Evolutionary conservation across 2,329 filamentous ascomycete genomes (phyloP).

Genomic region (Cytospora piceicola): DNA sequence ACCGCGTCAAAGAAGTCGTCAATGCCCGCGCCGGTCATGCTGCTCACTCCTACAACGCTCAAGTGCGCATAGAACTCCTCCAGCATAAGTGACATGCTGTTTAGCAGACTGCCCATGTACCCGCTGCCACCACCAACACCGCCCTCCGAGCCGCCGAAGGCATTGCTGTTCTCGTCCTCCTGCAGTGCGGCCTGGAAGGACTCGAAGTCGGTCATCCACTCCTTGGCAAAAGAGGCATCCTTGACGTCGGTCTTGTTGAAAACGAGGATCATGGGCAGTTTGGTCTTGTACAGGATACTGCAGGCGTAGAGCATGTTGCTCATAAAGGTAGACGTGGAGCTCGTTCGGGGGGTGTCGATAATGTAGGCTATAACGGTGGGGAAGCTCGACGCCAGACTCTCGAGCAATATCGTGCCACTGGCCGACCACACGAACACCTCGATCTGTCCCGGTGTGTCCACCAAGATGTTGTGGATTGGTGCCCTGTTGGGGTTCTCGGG

Average conservation of each 20-base stretch:
- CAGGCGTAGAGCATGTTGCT: conserved; percentile 99
- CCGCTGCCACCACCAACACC: conserved; percentile 72
- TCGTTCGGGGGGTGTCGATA: conserved; percentile 92
- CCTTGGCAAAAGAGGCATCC: conserved; percentile 86
- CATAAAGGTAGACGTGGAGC: conserved; percentile 97
- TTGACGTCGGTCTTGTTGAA: conserved; percentile 99
- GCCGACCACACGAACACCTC: conserved; percentile 99
- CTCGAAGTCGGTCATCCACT: conserved; percentile 99
- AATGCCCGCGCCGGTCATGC: conserved; percentile 88
- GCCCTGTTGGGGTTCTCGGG: conserved; percentile 62
- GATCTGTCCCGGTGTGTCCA: conserved; percentile 97
- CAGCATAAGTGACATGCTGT: conserved; percentile 96
- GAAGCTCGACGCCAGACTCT: conserved; percentile 89
- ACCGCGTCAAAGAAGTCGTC: conserved; percentile 94
- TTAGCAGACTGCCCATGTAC: conserved; percentile 94
- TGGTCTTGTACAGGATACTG: conserved; percentile 98
- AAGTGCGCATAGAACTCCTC: conserved; percentile 97
- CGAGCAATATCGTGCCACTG: conserved; percentile 89
- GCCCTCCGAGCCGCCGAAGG: conserved; percentile 73
- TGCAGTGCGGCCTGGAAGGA: conserved; percentile 86
- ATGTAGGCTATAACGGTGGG: conserved; percentile 97
- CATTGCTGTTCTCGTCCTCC: conserved; percentile 77
- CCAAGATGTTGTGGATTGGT: conserved; percentile 79
- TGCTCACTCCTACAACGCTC: conserved; percentile 89
- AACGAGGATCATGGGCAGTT: conserved; percentile 96